Base-by-base conservation (phyloP, 2,329 filamentous ascomycete genomes). In the Arthroderma sp. region DNA sequence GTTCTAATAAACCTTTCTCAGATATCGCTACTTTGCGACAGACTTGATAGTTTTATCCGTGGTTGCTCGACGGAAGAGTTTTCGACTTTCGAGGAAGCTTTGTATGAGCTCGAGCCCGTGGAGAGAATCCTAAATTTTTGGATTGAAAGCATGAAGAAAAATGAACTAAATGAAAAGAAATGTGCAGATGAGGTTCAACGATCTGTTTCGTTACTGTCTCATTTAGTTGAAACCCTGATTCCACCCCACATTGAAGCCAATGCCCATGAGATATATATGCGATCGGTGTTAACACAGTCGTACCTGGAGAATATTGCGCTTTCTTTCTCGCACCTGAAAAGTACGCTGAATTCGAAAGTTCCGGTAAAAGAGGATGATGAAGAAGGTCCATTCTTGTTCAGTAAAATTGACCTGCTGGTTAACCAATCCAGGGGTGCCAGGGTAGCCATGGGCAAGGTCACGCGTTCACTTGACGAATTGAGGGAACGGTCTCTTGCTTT, bases 81-180 rank as follows among this genome's bases (percentile, higher is more conserved):
- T 60, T 74, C 75, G 38, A 78, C 72, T 51, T 91, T 86, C 53
- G 82, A 86, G 55, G 80, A 82, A 36, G 84, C 87, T 2, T 65
- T 91, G 47, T 85, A 86, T 54, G 91, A 96, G 62, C 71, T 96
- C 42, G 86, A 94, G 59, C 86, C 88, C 0, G 86, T 96, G 7
- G 91, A 98, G 66, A 77, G 87, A 46, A 84, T 85, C 0, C 66
- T 96, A 41, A 94, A 94, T 57, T 76, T 75, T 45, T 94, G 87
- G 78, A 84, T 96, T 46, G 88, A 95, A 51, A 78, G 78, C 4
- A 62, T 95, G 44, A 81, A 86, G 51, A 80, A 79, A 43, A 87
- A 94, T 53, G 87, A 94, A 45, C 68, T 96, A 40, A 87, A 87
- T 63, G 83, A 89, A 64, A 78, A 82, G 60, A 82, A 86, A 55